phyloP scores from a whole-genome alignment of 73 alveolate genomes.

The Paramecium bursaria region DNA sequence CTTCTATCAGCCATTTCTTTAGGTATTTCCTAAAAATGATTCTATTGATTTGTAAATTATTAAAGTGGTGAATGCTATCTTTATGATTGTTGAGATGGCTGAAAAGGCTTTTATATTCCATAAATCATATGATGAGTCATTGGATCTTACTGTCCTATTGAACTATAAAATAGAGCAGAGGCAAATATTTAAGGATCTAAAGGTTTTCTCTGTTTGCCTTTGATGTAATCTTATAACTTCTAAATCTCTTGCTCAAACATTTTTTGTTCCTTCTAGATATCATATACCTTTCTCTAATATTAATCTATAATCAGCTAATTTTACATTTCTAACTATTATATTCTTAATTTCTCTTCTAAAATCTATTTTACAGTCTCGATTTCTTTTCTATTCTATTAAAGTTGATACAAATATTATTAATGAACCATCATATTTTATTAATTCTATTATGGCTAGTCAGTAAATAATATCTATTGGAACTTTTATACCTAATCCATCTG shows the following conservation, averaged over 20 bases:
- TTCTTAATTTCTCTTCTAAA: conserved; percentile 51
- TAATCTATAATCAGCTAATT: conserved; percentile 36
- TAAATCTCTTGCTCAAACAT: conserved; percentile 26
- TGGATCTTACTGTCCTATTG: conserved; percentile 41
- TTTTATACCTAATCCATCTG: background rate
- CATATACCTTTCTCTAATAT: conserved; percentile 42
- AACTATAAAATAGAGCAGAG: conserved; percentile 9
- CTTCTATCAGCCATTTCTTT: background rate
- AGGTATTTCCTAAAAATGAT: background rate
- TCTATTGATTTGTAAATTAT: background rate
- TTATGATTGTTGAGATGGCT: background rate
- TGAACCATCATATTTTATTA: conserved; percentile 41
- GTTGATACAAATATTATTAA: conserved; percentile 27
- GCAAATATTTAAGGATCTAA: conserved; percentile 49
- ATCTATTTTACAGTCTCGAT: conserved; percentile 31
- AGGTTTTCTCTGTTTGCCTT: conserved; percentile 46
- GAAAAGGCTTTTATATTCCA: background rate
- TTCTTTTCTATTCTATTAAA: conserved; percentile 32
- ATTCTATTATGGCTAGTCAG: background rate
- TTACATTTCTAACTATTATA: conserved; percentile 51
- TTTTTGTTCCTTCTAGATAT: conserved; percentile 37
- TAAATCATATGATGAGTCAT: background rate
- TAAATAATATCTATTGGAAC: conserved; percentile 14
- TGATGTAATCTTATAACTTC: conserved; percentile 29
- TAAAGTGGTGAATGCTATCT: background rate